phyloP scores from a whole-genome alignment of 768 basidiomycete genomes.

The Tylopilus cervinicoccineus region DNA sequence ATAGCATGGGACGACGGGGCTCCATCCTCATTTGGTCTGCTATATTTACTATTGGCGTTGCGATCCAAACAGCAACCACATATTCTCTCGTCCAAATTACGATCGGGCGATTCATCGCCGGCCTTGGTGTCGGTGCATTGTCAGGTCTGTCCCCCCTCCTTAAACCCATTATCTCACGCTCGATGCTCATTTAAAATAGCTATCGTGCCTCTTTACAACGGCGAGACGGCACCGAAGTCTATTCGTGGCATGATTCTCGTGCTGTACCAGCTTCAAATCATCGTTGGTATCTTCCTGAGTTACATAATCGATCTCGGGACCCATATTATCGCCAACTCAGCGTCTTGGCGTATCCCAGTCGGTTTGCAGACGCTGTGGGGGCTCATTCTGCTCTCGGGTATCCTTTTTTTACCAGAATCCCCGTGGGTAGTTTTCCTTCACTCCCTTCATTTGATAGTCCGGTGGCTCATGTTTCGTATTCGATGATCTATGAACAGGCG shows the following conservation, averaged over 20 bases:
- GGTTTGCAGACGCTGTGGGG: conserved; percentile 14
- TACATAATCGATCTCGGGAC: conserved; percentile 52
- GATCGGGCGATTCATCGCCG: conserved; percentile 11
- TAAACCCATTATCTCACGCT: neutral
- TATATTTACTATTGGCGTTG: conserved; percentile 13
- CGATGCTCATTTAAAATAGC: conserved; percentile 29
- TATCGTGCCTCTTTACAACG: conserved; percentile 67
- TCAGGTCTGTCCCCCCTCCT: conserved; percentile 1
- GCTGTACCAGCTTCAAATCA: conserved; percentile 74
- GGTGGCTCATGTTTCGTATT: neutral
- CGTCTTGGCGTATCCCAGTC: conserved; percentile 14
- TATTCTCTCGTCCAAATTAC: conserved; percentile 13
- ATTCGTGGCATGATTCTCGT: conserved; percentile 70
- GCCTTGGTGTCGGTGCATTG: conserved; percentile 15
- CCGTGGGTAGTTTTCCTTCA: conserved; percentile 1
- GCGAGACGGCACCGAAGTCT: conserved; percentile 72
- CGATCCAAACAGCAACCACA: conserved; percentile 13
- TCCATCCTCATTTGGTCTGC: conserved; percentile 15
- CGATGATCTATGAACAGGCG: conserved; percentile 5
- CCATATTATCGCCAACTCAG: conserved; percentile 10
- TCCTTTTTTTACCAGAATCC: conserved; percentile 15
- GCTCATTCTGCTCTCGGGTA: conserved; percentile 7
- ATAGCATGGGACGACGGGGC: conserved; percentile 14
- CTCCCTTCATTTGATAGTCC: neutral
- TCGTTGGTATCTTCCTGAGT: conserved; percentile 64